phyloP scores from a whole-genome alignment of 768 basidiomycete genomes.

The Floccularia luteovirens region DNA sequence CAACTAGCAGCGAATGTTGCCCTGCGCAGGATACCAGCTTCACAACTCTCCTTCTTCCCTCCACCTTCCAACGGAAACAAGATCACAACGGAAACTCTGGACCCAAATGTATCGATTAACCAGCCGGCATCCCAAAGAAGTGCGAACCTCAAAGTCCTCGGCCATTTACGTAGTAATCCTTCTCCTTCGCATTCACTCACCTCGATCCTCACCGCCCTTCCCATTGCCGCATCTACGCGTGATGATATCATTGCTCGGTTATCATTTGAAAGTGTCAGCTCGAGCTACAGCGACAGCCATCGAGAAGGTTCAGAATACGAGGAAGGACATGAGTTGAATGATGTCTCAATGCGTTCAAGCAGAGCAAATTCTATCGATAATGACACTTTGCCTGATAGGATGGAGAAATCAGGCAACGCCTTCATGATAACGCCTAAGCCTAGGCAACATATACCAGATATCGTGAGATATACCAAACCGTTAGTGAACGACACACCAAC shows the following conservation, averaged over 20 bases:
- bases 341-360: constrained; percentile 19
- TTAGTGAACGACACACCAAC: no score
- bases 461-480: neutral
- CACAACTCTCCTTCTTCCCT: constrained; percentile 50
- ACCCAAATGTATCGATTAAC: neutral
- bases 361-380: neutral
- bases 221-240: constrained; percentile 44
- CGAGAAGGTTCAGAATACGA: constrained; percentile 22
- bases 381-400: no score
- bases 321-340: constrained; percentile 36
- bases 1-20: neutral
- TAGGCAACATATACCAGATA: neutral
- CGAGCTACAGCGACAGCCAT: constrained; percentile 31
- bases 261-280: constrained; percentile 44
- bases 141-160: constrained; percentile 9
- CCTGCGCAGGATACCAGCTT: constrained; percentile 39
- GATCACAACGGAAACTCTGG: neutral
- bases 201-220: constrained; percentile 37
- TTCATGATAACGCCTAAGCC: neutral
- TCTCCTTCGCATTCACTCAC: constrained; percentile 27
- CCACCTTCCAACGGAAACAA: constrained; percentile 25
- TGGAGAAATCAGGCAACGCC: neutral
- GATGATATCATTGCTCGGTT: constrained; percentile 48
- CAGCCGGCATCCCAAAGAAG: no score
- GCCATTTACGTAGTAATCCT: constrained; percentile 18